Base-by-base conservation (phyloP, 2,329 filamentous ascomycete species). In the Verruconis gallopava region DNA sequence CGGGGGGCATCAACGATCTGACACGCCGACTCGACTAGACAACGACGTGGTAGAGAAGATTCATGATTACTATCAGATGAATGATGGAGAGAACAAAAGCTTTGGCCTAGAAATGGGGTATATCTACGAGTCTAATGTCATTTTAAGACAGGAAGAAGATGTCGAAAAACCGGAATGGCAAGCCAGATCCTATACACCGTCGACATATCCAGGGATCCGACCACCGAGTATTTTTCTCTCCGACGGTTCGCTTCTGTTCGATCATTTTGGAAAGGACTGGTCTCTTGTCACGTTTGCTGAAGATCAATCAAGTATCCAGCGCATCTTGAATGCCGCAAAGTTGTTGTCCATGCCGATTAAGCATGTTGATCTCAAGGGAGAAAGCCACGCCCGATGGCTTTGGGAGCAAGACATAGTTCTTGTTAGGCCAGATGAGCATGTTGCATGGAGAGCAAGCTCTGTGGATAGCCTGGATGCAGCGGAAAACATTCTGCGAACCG, bases 81-180 rank as follows among this genome's bases (percentile, higher is more conserved):
- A 55, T 17, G 49, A 56, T 22, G 47, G 44, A 3, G 55, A 57
- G 41, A 54, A 55, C 37, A 50, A 48, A 21, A 50, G 53, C 17
- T 46, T 47, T 12, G 54, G 54, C 2, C 50, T 56, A 15, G 55
- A 57, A 38, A 46, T 58, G 48, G 54, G 47, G 3, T 54, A 56
- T 37, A 42, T 49, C 6, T 52, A 55, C 35, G 36, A 41, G 12
- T 49, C 45, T 5, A 9, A 5, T 5, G 6, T 19, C 3, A 40
- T 50, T 18, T 25, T 44, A 12, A 22, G 44, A 13, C 33, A n/a
- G 3, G 46, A 43, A 4, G 13, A 5, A 13, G 40, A 37, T 30
- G 19, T 9, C 9, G 30, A 34, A 6, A 45, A 51, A 34, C 47
- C 40, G n/a, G 25, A 42, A 17, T 55, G 48, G 47, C 44, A 42